Evolutionary conservation across 495 filamentous ascomycete species (phyloP).

Genomic region (Neurospora sp.): DNA sequence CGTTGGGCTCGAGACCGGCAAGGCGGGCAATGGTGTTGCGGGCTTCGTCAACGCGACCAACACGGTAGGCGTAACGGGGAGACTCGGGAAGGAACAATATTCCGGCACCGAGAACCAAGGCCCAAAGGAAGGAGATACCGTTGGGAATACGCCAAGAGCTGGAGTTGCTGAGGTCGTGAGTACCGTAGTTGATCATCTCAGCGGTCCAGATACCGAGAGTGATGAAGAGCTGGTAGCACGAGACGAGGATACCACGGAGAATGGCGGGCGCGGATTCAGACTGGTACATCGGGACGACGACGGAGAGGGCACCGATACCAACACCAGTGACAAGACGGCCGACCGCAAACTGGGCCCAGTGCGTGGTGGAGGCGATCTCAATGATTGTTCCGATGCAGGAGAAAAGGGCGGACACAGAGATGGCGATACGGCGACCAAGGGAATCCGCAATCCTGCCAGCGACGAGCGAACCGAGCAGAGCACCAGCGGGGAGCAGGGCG

Average conservation of each 20-base stretch:
- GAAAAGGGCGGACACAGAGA: conserved; percentile 49
- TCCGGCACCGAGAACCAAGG: conserved; percentile 58
- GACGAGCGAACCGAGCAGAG: conserved; percentile 56
- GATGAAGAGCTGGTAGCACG: conserved; percentile 77
- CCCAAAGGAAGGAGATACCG: conserved; percentile 69
- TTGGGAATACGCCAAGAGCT: conserved; percentile 73
- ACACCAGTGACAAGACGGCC: conserved; percentile 53
- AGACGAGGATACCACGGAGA: conserved; percentile 58
- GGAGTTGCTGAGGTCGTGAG: conserved; percentile 37
- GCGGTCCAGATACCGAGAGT: conserved; percentile 78
- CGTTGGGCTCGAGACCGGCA: conserved; percentile 56
- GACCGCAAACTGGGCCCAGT: conserved; percentile 44
- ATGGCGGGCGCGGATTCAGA: conserved; percentile 55
- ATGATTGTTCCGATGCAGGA: conserved; percentile 61
- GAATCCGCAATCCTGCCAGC: conserved; percentile 46
- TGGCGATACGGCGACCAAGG: conserved; percentile 36
- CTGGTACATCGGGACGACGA: conserved; percentile 66
- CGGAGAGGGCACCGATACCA: conserved; percentile 61
- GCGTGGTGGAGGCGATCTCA: conserved; percentile 44
- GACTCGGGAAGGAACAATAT: conserved; percentile 66
- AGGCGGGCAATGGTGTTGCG: conserved; percentile 57
- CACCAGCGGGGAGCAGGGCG: conserved; percentile 53
- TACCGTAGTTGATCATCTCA: conserved; percentile 75
- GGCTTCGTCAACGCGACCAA: conserved; percentile 55
- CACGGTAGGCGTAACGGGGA: conserved; percentile 58